Evolutionary conservation across 148 eudicot species (phyloP).

Genomic region (Talinum fruticosum): DNA sequence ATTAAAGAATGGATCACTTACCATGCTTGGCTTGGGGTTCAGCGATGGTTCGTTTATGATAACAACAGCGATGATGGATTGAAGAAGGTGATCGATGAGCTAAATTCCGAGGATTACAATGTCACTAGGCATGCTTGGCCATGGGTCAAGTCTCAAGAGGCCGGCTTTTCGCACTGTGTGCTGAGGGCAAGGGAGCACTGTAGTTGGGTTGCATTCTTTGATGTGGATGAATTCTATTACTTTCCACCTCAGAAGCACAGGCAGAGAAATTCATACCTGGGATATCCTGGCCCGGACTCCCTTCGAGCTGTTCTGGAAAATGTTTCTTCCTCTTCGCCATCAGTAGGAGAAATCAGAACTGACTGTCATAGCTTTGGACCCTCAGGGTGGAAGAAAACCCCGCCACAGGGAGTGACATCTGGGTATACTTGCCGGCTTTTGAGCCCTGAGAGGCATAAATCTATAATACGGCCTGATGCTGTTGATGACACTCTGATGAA

Average conservation of each 20-base stretch:
- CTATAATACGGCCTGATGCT: conserved; percentile 72
- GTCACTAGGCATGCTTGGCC: conserved; percentile 85
- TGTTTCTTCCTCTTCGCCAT: conserved; percentile 34
- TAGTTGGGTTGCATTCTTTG: conserved; percentile 89
- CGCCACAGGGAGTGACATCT: conserved; percentile 57
- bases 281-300: conserved; percentile 37
- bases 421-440: conserved; percentile 94
- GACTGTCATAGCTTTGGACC: conserved; percentile 90
- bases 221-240: conserved; percentile 85
- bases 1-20: conserved; percentile 81
- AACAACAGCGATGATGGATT: conserved; percentile 82
- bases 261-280: conserved; percentile 5
- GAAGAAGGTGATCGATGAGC: conserved; percentile 46
- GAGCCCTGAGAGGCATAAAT: conserved; percentile 88
- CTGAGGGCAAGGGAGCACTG: conserved; percentile 66
- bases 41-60: conserved; percentile 88
- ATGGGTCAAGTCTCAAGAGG: conserved; percentile 97
- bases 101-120: conserved; percentile 54
- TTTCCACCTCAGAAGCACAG: conserved; percentile 46
- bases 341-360: conserved; percentile 76
- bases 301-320: conserved; percentile 52
- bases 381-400: conserved; percentile 61
- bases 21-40: conserved; percentile 87
- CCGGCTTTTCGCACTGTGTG: conserved; percentile 92
- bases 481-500: conserved; percentile 63